Evolutionary conservation across 2,329 filamentous ascomycete genomes (phyloP).

Genomic region (Beauveria sp.): DNA sequence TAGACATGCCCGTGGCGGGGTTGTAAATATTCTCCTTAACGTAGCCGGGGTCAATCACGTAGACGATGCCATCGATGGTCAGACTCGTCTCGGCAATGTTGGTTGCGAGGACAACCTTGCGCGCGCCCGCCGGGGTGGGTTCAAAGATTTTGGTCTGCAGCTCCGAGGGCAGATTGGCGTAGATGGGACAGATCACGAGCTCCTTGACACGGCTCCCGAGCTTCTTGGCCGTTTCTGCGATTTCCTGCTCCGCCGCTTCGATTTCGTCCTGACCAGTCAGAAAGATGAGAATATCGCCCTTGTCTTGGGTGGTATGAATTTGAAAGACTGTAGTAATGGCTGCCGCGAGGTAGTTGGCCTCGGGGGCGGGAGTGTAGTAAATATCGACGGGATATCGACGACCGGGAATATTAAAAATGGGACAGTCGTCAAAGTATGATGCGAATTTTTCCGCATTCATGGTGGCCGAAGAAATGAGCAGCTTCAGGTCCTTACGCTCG

Average conservation of each 20-base stretch:
- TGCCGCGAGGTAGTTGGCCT: slow-evolving; percentile 88
- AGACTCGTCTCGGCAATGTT: slow-evolving; percentile 96
- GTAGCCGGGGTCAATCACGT: slow-evolving; percentile 91
- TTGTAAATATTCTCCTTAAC: slow-evolving; percentile 96
- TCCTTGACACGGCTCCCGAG: slow-evolving; percentile 78
- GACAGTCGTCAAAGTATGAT: slow-evolving; percentile 83
- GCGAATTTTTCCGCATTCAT: slow-evolving; percentile 92
- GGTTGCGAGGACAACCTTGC: slow-evolving; percentile 89
- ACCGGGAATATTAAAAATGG: slow-evolving; percentile 92
- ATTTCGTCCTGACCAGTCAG: slow-evolving; percentile 96
- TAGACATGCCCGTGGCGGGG: slow-evolving; percentile 85
- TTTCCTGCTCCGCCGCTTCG: slow-evolving; percentile 73
- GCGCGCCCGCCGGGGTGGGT: slow-evolving; percentile 72
- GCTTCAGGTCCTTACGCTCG: slow-evolving; percentile 75
- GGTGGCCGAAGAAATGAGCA: slow-evolving; percentile 89
- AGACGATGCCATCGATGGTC: slow-evolving; percentile 93
- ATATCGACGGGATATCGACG: slow-evolving; percentile 84
- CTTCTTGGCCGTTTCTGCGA: slow-evolving; percentile 80
- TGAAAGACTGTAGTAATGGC: slow-evolving; percentile 92
- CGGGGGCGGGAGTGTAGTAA: slow-evolving; percentile 82
- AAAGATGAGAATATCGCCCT: slow-evolving; percentile 89
- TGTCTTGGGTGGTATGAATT: slow-evolving; percentile 79
- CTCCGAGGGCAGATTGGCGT: slow-evolving; percentile 86
- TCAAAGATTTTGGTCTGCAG: slow-evolving; percentile 92
- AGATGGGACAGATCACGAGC: slow-evolving; percentile 86